These are phyloP conservation scores for Leptodermis oblonga DNA, from an alignment of 257 asterid species.

Conservation along the genomic window DNA sequence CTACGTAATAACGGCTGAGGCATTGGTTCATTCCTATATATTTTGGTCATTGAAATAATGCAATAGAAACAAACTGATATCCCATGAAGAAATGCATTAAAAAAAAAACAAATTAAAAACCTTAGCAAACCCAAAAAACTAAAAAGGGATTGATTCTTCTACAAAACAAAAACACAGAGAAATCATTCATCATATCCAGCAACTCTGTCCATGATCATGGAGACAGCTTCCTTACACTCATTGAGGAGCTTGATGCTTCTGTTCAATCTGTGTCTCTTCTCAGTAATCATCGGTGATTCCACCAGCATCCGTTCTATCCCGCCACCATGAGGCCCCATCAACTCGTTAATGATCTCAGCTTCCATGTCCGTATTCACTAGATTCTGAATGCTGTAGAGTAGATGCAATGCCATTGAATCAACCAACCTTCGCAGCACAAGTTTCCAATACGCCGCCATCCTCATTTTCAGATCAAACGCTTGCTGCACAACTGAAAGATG, in stretches of 20 bases:
- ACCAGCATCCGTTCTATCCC: conserved; percentile 25
- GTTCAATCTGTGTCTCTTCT: conserved; percentile 12
- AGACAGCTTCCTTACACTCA: conserved; percentile 21
- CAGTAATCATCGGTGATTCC: conserved; percentile 28
- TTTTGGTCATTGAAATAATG: too few species aligned
- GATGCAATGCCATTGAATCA: conserved; percentile 32
- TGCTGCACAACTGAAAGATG: neutral
- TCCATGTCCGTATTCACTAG: conserved; percentile 28
- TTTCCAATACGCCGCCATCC: conserved; percentile 32
- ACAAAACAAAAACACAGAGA: too few species aligned
- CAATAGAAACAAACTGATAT: too few species aligned
- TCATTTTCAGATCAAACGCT: conserved; percentile 34
- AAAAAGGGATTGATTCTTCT: too few species aligned
- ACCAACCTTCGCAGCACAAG: conserved; percentile 30
- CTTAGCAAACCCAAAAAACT: too few species aligned
- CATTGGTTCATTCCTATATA: too few species aligned
- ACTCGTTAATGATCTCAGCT: conserved; percentile 20
- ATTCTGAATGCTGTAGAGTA: conserved; percentile 19
- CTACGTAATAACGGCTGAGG: too few species aligned
- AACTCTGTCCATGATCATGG: conserved; percentile 5
- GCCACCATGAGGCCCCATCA: conserved; percentile 10
- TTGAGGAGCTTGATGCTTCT: conserved; percentile 19
- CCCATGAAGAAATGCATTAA: too few species aligned
- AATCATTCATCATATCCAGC: neutral
- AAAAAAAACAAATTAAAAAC: too few species aligned